Percentiles rank a stretch among this genome's conserved stretches.
Conservation (phyloP, 2,329 filamentous ascomycete genomes). For the Trichoderma oligosporum region DNA sequence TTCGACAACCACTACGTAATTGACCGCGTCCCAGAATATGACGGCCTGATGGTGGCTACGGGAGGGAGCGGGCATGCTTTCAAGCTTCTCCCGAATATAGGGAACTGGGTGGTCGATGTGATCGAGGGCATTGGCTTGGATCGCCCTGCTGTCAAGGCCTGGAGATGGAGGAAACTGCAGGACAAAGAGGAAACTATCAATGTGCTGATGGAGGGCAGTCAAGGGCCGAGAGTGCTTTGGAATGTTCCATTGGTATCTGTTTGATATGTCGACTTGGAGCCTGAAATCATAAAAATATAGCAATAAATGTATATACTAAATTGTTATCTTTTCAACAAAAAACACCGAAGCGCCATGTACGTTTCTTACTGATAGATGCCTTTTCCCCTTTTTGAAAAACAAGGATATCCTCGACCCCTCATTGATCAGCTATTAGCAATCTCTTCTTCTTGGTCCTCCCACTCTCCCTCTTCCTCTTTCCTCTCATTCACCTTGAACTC, state of each 20-base stretch:
- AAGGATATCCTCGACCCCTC: background rate
- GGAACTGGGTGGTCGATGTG: constrained; percentile 51
- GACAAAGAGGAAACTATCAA: background rate
- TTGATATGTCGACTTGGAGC: background rate
- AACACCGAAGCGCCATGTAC: constrained; percentile 11
- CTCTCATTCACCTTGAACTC: constrained; percentile 47
- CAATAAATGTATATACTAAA: constrained; percentile 7
- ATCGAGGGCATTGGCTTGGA: constrained; percentile 11
- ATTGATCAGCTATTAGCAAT: constrained; percentile 12
- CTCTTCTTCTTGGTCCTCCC: constrained; percentile 18
- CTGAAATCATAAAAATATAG: background rate
- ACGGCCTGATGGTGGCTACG: constrained; percentile 57
- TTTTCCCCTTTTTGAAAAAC: background rate
- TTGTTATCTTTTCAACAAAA: background rate
- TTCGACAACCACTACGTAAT: constrained; percentile 35
- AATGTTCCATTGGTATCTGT: constrained; percentile 2
- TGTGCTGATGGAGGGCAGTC: constrained; percentile 11
- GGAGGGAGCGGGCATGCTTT: constrained; percentile 61
- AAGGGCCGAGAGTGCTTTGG: background rate
- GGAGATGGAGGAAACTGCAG: constrained; percentile 14
- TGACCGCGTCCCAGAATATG: constrained; percentile 46
- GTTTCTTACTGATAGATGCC: constrained; percentile 8
- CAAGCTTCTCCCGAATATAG: constrained; percentile 58
- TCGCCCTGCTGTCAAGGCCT: background rate
- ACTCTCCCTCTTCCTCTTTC: constrained; percentile 48